phyloP scores from a whole-genome alignment of 2,329 filamentous ascomycete species.

The Westerdykella sp. region DNA sequence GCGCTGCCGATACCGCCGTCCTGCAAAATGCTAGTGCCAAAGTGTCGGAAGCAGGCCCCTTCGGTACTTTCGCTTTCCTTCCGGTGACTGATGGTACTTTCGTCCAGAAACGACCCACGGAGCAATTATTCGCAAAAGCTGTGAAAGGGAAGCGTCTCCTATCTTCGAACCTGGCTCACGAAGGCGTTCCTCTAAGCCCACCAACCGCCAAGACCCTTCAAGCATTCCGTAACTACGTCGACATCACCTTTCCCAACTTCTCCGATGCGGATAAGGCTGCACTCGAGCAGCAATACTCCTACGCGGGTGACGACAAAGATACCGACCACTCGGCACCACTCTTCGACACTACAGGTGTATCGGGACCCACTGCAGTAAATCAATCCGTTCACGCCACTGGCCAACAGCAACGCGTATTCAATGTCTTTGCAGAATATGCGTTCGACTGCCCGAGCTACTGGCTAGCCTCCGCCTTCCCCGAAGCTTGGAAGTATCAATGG shows the following conservation, averaged over 20 bases:
- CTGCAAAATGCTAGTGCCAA: slow-evolving; percentile 26
- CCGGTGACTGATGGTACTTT: slow-evolving; percentile 39
- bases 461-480: slow-evolving; percentile 33
- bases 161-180: slow-evolving; percentile 34
- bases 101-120: slow-evolving; percentile 32
- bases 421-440: slow-evolving; percentile 43
- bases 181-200: slow-evolving; percentile 37
- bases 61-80: slow-evolving; percentile 39
- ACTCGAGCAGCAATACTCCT: slow-evolving; percentile 25
- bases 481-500: slow-evolving; percentile 33
- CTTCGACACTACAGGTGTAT: slow-evolving; percentile 21
- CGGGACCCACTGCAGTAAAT: slow-evolving; percentile 21
- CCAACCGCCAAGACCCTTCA: slow-evolving; percentile 20
- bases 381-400: slow-evolving; percentile 26
- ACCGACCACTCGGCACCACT: slow-evolving; percentile 18
- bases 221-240: slow-evolving; percentile 26
- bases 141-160: slow-evolving; percentile 25
- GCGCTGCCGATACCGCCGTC: slow-evolving; percentile 15
- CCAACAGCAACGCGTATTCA: slow-evolving; percentile 35
- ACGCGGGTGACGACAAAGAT: slow-evolving; percentile 18
- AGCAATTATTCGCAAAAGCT: slow-evolving; percentile 17
- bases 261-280: slow-evolving; percentile 19
- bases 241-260: slow-evolving; percentile 33
- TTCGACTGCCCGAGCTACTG: slow-evolving; percentile 40
- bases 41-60: slow-evolving; percentile 29